Base-by-base conservation (phyloP, 2,329 filamentous ascomycete genomes). In the Aureobasidium sp. region DNA sequence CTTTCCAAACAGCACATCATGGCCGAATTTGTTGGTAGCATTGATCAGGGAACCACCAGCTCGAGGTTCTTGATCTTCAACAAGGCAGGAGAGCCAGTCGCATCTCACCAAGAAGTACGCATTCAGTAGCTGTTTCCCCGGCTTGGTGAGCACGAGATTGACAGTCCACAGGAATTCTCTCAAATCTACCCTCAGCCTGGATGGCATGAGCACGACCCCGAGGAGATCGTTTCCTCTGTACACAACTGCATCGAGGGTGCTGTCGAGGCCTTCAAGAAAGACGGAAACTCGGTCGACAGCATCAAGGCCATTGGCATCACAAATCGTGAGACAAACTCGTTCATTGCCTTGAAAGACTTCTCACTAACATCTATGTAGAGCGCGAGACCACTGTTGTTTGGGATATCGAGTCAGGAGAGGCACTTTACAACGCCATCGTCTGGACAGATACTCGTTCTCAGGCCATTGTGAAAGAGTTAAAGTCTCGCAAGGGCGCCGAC, bases 61-160 rank as follows among this genome's bases (percentile, higher is more conserved):
- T 90, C 91, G 37, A 84, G 91, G 41, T 96, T 96, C 76, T 83
- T 96, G 68, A 92, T 97, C 71, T 96, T 96, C 77, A 87, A 96
- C 75, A 85, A 85, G 66, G 78, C 83, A 45, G 91, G 91, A 61
- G 85, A 88, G 63, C 89, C 89, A 4, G 83, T 94, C 48, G 90
- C 89, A 41, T 87, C 86, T 68, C 90, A 96, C 73, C 91, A 96
- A 76, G 86, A 92, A 22, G 60, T 62, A 56, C 15, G 55, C 15
- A 15, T 15, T 7, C 20, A n/a, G 22, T 17, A 58, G 42, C 31
- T 58, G 11, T 48, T 48, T n/a, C 12, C 15, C 3, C 5, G 8
- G 56, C 22, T 53, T 34, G 34, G 14, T 15, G 6, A 20, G n/a
- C 4, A 37, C n/a, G 27, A 34, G 39, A 22, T 27, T 61, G 27